phyloP scores from a whole-genome alignment of 2,329 filamentous ascomycete genomes.

The Nigrospora sphaerica region DNA sequence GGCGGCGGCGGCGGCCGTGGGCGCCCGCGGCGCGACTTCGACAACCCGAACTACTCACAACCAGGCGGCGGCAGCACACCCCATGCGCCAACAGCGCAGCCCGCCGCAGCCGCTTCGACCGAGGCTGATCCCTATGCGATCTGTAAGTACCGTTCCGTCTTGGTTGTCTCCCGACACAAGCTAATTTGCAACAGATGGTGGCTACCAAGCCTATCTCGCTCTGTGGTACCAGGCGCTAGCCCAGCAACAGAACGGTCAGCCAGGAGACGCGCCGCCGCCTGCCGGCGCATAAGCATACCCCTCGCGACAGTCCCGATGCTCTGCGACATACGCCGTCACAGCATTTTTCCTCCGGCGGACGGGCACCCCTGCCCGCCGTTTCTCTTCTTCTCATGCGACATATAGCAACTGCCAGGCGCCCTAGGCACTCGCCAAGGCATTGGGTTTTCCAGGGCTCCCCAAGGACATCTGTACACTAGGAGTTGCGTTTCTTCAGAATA shows the following conservation, averaged over 20 bases:
- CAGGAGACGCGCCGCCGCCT: constrained; percentile 26
- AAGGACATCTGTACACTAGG: not conserved
- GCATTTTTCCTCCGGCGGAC: too few species aligned
- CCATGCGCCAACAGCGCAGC: constrained; percentile 26
- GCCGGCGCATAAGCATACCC: constrained; percentile 22
- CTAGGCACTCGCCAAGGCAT: too few species aligned
- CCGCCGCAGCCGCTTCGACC: constrained; percentile 32
- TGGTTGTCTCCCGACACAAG: not conserved
- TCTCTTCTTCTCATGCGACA: too few species aligned
- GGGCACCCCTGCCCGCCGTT: too few species aligned
- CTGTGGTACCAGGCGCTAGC: constrained; percentile 71
- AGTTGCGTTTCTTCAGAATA: not conserved
- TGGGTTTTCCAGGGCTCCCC: too few species aligned
- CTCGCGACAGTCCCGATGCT: too few species aligned
- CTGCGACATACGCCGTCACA: too few species aligned
- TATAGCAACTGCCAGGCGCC: too few species aligned
- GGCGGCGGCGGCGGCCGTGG: constrained; percentile 32
- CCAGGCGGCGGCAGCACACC: constrained; percentile 31
- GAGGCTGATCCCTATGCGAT: constrained; percentile 66
- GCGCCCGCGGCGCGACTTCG: constrained; percentile 42
- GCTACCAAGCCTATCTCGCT: constrained; percentile 72
- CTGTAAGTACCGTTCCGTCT: constrained; percentile 42
- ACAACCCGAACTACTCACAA: constrained; percentile 46
- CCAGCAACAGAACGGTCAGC: constrained; percentile 27
- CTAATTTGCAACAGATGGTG: constrained; percentile 53